Base-by-base conservation (phyloP, 2,329 filamentous ascomycete genomes). In the Penicillium italicum region DNA sequence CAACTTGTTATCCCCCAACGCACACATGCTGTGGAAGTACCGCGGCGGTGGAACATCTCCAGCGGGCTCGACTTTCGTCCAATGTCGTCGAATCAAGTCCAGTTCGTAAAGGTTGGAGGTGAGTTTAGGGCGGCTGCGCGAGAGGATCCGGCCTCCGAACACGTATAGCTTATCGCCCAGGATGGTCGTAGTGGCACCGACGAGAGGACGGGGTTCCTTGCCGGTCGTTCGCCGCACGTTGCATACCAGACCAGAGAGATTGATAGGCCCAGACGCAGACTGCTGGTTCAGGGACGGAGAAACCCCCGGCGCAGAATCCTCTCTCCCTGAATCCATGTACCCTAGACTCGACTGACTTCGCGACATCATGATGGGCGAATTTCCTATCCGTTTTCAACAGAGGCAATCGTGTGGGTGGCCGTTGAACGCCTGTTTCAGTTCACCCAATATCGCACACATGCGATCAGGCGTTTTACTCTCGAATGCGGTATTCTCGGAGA, bases 1-100 rank as follows among this genome's bases (percentile, higher is more conserved):
- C 72, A 99, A 81, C 74, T 97, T 99, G 3, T 91, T 93, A 70
- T 97, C 94, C 22, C 94, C 94, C 2, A 99, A 77, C 1, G 90
- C 84, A 72, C 94, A 99, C 72, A 97, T 89, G 61, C 91, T 97
- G 77, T 99, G 94, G 63, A 99, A 99, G 72, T 99, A 99, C 58
- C 94, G 85, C 9, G 94, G 91, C 2, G 91, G 89, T 1, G 94
- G 94, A 36, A 95, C 79, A 66, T 97, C 91, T 42, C 94, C 94
- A 28, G 80, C 82, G 0, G 90, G 86, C 50, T 96, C 90, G 24
- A 97, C 73, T 71, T 92, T 97, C 12, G 87, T 91, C 94, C 94
- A 99, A 74, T 97, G 91, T 55, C 94, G 84, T 51, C 87, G 84
- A 60, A 97, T 89, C 43, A 99, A 81, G 72, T 99, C 93, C 53